Conservation (phyloP, 2,329 filamentous ascomycete genomes). For the Pseudogymnoascus sp. region DNA sequence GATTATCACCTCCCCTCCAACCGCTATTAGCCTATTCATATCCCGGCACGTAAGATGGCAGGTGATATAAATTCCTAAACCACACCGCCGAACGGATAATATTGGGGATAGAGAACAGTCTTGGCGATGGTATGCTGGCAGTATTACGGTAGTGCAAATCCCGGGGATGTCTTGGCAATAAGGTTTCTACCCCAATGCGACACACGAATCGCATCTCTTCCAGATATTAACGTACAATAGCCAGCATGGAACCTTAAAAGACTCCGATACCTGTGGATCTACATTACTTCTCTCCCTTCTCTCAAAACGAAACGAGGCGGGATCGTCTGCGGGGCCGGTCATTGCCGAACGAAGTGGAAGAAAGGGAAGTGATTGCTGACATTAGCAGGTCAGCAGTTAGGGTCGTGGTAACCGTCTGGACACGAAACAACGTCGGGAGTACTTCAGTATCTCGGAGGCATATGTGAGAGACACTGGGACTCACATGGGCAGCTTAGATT, state of each 20-base stretch:
- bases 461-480: background rate
- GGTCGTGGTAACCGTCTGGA: background rate
- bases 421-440: background rate
- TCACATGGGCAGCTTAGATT: background rate
- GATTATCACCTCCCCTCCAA: background rate
- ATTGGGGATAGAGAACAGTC: background rate
- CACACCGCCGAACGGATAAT: too few species aligned
- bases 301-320: too few species aligned
- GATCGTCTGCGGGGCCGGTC: too few species aligned
- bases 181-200: too few species aligned
- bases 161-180: too few species aligned
- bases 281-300: too few species aligned
- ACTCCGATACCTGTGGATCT: too few species aligned
- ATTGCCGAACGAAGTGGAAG: background rate
- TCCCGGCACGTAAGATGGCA: background rate
- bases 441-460: background rate
- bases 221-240: too few species aligned
- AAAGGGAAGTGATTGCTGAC: background rate
- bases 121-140: conserved; percentile 2
- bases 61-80: background rate
- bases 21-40: background rate
- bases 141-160: background rate
- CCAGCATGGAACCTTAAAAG: too few species aligned
- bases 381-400: too few species aligned
- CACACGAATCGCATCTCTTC: too few species aligned